Conservation (phyloP, 2,329 filamentous ascomycete species). For the Beauveria sp. region DNA sequence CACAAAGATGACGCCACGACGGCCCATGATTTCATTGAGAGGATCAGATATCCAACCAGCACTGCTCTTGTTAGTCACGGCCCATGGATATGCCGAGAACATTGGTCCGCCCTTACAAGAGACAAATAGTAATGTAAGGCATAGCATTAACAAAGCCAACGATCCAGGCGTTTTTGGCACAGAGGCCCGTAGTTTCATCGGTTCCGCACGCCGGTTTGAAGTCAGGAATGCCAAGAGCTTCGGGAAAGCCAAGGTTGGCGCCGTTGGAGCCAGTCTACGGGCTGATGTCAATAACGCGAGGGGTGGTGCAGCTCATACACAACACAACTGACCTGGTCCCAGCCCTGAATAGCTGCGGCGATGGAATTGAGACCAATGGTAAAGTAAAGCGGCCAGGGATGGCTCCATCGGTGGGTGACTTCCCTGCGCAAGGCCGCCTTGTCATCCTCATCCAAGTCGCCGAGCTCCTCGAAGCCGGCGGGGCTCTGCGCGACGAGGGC, state of each 20-base stretch:
- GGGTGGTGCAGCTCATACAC: too few species aligned
- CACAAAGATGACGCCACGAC: constrained; percentile 58
- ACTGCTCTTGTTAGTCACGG: constrained; percentile 21
- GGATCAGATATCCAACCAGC: constrained; percentile 57
- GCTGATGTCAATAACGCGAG: not conserved
- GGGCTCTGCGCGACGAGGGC: constrained; percentile 31
- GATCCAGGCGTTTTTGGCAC: constrained; percentile 47
- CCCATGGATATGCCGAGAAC: not conserved
- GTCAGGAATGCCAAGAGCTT: constrained; percentile 35
- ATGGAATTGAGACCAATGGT: constrained; percentile 44
- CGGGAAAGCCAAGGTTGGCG: constrained; percentile 39
- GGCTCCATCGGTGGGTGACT: constrained; percentile 40
- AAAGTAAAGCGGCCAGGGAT: constrained; percentile 41
- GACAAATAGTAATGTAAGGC: constrained; percentile 33
- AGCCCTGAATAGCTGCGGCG: constrained; percentile 45
- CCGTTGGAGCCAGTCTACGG: constrained; percentile 38
- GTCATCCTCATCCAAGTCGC: constrained; percentile 33
- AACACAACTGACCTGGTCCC: constrained; percentile 28
- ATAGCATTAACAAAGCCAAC: constrained; percentile 52
- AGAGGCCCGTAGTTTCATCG: constrained; percentile 28
- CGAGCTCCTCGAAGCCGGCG: constrained; percentile 32
- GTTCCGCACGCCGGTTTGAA: constrained; percentile 23
- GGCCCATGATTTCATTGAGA: constrained; percentile 49
- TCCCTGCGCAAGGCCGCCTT: constrained; percentile 34
- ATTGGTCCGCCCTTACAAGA: constrained; percentile 29